Percentiles rank a stretch among this genome's conserved stretches.
phyloP scores from a whole-genome alignment of 2,329 filamentous ascomycete genomes.

The Sordariomycetes sp. region DNA sequence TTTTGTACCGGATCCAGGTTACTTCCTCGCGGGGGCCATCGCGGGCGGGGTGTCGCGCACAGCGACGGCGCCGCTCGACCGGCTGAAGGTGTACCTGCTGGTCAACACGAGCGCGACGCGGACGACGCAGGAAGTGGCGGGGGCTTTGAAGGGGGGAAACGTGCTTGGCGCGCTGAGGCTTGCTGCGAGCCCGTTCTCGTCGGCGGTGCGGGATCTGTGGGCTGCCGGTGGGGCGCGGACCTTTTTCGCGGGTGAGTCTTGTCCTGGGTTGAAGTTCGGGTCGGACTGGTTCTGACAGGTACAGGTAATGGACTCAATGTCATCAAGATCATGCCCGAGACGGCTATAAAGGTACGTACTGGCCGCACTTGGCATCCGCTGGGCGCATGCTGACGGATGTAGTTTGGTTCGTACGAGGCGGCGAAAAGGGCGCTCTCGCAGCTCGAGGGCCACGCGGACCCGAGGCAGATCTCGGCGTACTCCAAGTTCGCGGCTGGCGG shows the following conservation, averaged over 20 bases:
- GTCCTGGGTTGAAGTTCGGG: no score
- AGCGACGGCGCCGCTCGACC: conserved; percentile 88
- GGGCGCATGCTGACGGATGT: neutral
- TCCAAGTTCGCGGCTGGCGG: conserved; percentile 90
- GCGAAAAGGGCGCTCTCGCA: conserved; percentile 77
- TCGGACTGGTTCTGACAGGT: neutral
- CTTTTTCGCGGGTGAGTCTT: conserved; percentile 71
- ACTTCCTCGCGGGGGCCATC: conserved; percentile 90
- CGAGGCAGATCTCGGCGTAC: conserved; percentile 63
- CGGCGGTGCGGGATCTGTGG: conserved; percentile 69
- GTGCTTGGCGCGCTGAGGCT: conserved; percentile 51
- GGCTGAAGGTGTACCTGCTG: conserved; percentile 93
- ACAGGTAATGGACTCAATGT: conserved; percentile 92
- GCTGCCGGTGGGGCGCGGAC: conserved; percentile 74
- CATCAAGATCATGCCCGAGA: conserved; percentile 96
- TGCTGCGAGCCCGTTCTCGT: conserved; percentile 54
- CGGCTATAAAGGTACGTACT: conserved; percentile 62
- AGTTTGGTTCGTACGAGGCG: conserved; percentile 92
- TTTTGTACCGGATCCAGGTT: conserved; percentile 81
- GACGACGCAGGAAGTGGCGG: conserved; percentile 38
- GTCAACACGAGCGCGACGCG: conserved; percentile 54
- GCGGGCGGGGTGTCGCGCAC: conserved; percentile 92
- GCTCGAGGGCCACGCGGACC: conserved; percentile 78
- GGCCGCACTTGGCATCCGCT: neutral
- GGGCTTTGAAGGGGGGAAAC: conserved; percentile 58